Percentiles rank a stretch among this genome's conserved stretches.
These are phyloP conservation scores for Phytophthora colocasiae DNA, from an alignment of 352 stramenopile genomes.

Conservation along the genomic window DNA sequence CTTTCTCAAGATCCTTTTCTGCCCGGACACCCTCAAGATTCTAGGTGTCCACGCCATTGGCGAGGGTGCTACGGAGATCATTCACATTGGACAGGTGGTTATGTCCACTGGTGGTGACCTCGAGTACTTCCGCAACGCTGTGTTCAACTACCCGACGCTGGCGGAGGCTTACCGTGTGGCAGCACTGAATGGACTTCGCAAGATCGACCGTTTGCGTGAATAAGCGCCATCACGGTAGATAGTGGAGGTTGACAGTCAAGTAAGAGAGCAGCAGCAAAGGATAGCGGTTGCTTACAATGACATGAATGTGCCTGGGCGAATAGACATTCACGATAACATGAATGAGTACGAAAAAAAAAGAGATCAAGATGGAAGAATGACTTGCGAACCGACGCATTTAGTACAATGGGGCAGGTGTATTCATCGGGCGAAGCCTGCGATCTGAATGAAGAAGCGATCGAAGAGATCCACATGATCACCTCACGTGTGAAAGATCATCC, in stretches of 20 bases:
- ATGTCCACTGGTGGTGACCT: conserved; percentile 87
- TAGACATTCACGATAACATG: conserved; percentile 23
- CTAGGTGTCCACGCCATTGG: conserved; percentile 87
- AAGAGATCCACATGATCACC: conserved; percentile 71
- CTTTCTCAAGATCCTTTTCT: conserved; percentile 90
- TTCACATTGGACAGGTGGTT: conserved; percentile 90
- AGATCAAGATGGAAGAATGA: neutral
- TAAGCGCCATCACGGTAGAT: conserved; percentile 13
- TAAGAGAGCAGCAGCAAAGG: neutral
- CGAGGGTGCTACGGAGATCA: conserved; percentile 90
- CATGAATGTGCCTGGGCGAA: conserved; percentile 16
- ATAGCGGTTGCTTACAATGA: neutral
- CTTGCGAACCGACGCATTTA: conserved; percentile 11
- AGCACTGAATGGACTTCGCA: conserved; percentile 77
- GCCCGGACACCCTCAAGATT: conserved; percentile 73
- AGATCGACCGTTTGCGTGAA: conserved; percentile 63
- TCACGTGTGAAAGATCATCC: conserved; percentile 37
- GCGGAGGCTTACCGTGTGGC: conserved; percentile 88
- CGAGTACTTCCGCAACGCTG: conserved; percentile 91
- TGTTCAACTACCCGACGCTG: conserved; percentile 94
- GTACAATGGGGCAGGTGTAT: conserved; percentile 33
- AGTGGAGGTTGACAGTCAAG: conserved; percentile 1
- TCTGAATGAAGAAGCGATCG: conserved; percentile 61
- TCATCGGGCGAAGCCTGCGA: conserved; percentile 41
- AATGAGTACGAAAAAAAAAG: conserved; percentile 14